Conservation (phyloP, 2,329 filamentous ascomycete genomes). For the Venturia oleaginea region DNA sequence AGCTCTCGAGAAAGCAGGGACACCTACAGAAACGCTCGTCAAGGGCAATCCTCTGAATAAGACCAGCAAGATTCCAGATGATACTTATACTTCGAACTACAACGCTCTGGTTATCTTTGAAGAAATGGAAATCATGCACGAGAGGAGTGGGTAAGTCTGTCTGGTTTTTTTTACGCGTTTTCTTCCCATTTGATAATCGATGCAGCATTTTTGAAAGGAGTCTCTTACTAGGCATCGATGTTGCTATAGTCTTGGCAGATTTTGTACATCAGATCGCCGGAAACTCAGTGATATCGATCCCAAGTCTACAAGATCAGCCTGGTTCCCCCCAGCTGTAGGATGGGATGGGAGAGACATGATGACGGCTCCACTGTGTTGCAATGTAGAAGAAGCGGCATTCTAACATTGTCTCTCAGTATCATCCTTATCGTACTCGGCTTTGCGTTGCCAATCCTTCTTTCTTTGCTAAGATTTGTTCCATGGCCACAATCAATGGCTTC, state of each 20-base stretch:
- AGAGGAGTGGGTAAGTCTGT: constrained; percentile 9
- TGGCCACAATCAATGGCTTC: constrained; percentile 19
- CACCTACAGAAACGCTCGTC: background rate
- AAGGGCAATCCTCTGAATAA: constrained; percentile 9
- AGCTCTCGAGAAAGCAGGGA: constrained; percentile 5
- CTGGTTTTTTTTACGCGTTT: background rate
- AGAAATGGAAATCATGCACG: constrained; percentile 3
- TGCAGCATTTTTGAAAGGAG: background rate
- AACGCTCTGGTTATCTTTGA: constrained; percentile 11
- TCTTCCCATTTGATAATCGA: background rate
- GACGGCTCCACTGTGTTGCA: background rate
- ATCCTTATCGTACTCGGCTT: constrained; percentile 21
- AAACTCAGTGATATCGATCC: background rate
- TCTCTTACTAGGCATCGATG: background rate
- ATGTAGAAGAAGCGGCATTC: background rate
- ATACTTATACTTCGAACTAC: constrained; percentile 6
- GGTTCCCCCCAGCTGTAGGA: too few relatives aligned
- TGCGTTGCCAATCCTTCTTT: constrained; percentile 21
- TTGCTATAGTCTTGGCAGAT: background rate
- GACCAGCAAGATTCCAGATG: constrained; percentile 10
- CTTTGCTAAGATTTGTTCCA: constrained; percentile 21
- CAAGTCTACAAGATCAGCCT: too few relatives aligned
- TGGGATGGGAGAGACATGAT: background rate
- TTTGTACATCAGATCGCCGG: background rate
- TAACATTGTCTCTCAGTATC: constrained; percentile 16